phyloP scores from a whole-genome alignment of 2,329 filamentous ascomycete genomes.

The Hymenoscyphus repandus region DNA sequence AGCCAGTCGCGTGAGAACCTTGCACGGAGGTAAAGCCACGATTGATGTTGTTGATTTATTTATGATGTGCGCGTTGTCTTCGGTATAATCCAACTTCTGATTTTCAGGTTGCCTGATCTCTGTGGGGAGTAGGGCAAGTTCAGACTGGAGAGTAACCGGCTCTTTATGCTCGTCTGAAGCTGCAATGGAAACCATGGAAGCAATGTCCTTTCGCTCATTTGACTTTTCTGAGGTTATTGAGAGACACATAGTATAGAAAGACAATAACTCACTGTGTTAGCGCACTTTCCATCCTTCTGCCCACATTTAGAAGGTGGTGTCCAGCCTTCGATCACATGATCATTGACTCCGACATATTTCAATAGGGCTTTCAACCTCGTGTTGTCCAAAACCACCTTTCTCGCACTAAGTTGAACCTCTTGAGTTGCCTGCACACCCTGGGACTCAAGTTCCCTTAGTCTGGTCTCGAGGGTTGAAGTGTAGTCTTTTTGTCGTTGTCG shows the following conservation, averaged over 20 bases:
- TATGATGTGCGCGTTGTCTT: background rate
- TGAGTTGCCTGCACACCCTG: slow-evolving; percentile 43
- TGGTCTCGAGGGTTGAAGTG: slow-evolving; percentile 42
- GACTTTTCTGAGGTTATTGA: too few species aligned
- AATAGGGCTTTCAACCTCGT: slow-evolving; percentile 40
- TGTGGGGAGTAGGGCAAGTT: background rate
- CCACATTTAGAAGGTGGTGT: too few species aligned
- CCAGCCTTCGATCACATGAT: slow-evolving; percentile 14
- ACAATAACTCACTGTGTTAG: too few species aligned
- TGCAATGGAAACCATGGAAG: background rate
- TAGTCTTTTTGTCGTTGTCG: slow-evolving; percentile 47
- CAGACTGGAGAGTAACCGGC: background rate
- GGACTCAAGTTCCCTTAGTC: slow-evolving; percentile 43
- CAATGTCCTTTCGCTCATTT: too few species aligned
- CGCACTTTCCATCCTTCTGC: too few species aligned
- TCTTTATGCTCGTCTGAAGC: background rate
- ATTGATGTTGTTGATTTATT: background rate
- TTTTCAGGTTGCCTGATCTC: background rate
- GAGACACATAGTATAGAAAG: too few species aligned
- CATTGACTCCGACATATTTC: slow-evolving; percentile 34
- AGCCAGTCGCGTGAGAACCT: slow-evolving; percentile 7
- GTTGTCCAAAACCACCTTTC: slow-evolving; percentile 45
- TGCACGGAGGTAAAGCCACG: background rate
- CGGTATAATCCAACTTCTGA: background rate
- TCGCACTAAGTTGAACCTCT: slow-evolving; percentile 50